Evolutionary conservation across 176 grass and related monocot species (phyloP).

Genomic region (Cenchrus purpureus): DNA sequence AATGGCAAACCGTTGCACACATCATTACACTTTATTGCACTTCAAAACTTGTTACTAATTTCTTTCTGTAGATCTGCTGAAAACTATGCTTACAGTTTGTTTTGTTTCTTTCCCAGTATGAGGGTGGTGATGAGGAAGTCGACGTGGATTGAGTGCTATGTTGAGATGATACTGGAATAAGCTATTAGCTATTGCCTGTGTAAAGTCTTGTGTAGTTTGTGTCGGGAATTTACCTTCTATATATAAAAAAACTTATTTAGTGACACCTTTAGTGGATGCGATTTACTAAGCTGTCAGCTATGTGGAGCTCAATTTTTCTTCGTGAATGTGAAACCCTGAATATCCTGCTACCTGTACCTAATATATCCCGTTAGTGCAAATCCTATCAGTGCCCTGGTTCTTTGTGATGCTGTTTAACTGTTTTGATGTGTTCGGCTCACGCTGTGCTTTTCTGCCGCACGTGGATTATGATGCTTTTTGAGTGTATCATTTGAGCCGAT

Average conservation of each 20-base stretch:
- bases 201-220: constrained; percentile 34
- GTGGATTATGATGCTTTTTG: not conserved
- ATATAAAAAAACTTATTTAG: not conserved
- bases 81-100: constrained; percentile 22
- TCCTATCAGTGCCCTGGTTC: not conserved
- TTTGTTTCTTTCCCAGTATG: constrained; percentile 48
- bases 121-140: constrained; percentile 66
- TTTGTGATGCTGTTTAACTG: not conserved
- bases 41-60: not conserved
- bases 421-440: not conserved
- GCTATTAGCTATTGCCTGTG: constrained; percentile 11
- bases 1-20: not conserved
- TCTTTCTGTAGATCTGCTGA: not conserved
- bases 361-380: not conserved
- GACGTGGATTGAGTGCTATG: constrained; percentile 59
- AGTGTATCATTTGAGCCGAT: not conserved
- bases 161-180: constrained; percentile 42
- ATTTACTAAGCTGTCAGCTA: not conserved
- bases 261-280: constrained; percentile 4
- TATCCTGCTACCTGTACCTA: not conserved
- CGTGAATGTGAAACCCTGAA: not conserved
- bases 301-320: not conserved
- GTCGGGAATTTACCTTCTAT: constrained; percentile 3
- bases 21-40: not conserved
- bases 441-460: not conserved